phyloP scores from a whole-genome alignment of 83 land plant species.

The Picea abies region DNA sequence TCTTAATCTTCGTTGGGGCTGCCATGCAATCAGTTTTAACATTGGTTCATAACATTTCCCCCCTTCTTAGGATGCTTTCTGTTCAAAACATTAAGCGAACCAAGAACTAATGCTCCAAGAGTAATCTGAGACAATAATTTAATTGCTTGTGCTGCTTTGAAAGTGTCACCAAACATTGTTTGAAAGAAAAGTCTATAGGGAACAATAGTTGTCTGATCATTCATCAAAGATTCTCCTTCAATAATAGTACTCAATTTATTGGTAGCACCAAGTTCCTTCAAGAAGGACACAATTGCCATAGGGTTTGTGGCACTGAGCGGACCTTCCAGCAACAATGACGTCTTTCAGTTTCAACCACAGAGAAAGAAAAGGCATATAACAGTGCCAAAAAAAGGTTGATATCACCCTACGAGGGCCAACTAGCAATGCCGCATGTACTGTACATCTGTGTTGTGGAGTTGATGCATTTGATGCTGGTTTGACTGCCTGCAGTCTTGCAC shows the following conservation, averaged over 20 bases:
- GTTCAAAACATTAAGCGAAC: neutral
- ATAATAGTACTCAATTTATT: constrained; percentile 94
- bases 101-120: constrained; percentile 88
- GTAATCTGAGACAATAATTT: constrained; percentile 74
- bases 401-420: constrained; percentile 49
- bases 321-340: constrained; percentile 87
- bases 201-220: constrained; percentile 99
- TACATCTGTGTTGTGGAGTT: constrained; percentile 32
- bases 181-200: constrained; percentile 80
- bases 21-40: too few relatives aligned
- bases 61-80: too few relatives aligned
- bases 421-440: constrained; percentile 39
- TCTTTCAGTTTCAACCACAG: constrained; percentile 91
- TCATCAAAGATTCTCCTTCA: constrained; percentile 99
- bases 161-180: constrained; percentile 79
- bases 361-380: constrained; percentile 69
- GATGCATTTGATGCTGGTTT: too few relatives aligned
- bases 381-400: constrained; percentile 24
- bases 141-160: constrained; percentile 57
- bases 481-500: too few relatives aligned
- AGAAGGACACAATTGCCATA: constrained; percentile 93
- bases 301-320: constrained; percentile 99
- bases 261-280: constrained; percentile 98
- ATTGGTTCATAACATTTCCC: too few relatives aligned
- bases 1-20: too few relatives aligned